Evolutionary conservation across 495 filamentous ascomycete species (phyloP).

Genomic region (Pseudoneurospora amorphoporcata): DNA sequence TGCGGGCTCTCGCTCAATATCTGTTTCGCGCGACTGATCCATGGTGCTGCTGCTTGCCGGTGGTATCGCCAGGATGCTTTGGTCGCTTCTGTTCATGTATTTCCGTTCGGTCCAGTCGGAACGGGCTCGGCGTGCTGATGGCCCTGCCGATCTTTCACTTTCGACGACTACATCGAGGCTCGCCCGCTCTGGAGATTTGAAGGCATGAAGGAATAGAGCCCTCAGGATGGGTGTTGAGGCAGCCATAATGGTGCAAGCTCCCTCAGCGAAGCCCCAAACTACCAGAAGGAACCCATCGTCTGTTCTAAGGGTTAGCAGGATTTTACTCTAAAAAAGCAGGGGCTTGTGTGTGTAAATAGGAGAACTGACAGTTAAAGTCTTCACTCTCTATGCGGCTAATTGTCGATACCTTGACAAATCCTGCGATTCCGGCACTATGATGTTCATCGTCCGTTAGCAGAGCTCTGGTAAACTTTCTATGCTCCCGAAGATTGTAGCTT

Average conservation of each 20-base stretch:
- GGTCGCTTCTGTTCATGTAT: background rate
- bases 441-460: background rate
- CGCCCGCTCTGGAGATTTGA: background rate
- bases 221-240: constrained; percentile 27
- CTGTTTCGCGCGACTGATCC: background rate
- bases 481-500: background rate
- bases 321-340: background rate
- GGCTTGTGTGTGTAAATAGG: background rate
- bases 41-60: background rate
- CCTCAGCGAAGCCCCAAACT: constrained; percentile 24
- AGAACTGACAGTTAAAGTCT: background rate
- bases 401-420: background rate
- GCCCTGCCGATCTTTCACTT: background rate
- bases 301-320: constrained; percentile 3
- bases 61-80: background rate
- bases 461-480: background rate
- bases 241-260: constrained; percentile 26
- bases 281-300: constrained; percentile 20
- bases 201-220: constrained; percentile 5
- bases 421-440: background rate
- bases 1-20: background rate
- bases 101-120: background rate
- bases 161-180: background rate
- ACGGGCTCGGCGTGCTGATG: background rate
- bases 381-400: background rate